Evolutionary conservation across 768 basidiomycete genomes (phyloP).

Genomic region (Trametes cingulata): DNA sequence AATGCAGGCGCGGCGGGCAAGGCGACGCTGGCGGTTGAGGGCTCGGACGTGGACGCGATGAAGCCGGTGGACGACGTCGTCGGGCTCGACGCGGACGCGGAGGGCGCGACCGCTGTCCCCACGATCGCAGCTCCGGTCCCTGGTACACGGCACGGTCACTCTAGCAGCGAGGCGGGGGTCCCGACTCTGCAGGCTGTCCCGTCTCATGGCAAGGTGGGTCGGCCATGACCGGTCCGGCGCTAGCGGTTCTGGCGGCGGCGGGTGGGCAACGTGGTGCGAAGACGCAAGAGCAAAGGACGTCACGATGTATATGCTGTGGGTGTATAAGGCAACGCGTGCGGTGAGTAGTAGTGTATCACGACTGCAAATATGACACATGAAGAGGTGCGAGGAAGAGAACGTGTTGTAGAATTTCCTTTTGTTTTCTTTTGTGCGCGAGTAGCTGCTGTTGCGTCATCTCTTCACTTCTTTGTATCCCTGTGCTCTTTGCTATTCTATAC

Average conservation of each 20-base stretch:
- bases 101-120: slow-evolving; percentile 22
- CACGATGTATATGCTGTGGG: background rate
- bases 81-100: slow-evolving; percentile 11
- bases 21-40: slow-evolving; percentile 14
- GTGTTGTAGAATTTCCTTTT: background rate
- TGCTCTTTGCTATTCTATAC: background rate
- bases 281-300: background rate
- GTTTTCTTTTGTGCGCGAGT: background rate
- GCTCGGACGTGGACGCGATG: slow-evolving; percentile 56
- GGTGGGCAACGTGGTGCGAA: no score
- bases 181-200: slow-evolving; percentile 27
- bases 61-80: slow-evolving; percentile 68
- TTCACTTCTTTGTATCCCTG: background rate
- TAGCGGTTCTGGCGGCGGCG: background rate
- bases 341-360: background rate
- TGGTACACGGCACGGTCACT: slow-evolving; percentile 17
- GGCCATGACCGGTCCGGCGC: slow-evolving; percentile 3
- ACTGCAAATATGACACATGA: background rate
- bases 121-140: slow-evolving; percentile 28
- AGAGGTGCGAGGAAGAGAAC: background rate
- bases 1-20: slow-evolving; percentile 28
- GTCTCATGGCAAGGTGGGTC: slow-evolving; percentile 17
- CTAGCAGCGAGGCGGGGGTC: slow-evolving; percentile 17
- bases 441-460: background rate
- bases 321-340: background rate